Evolutionary conservation across 1,284 basidiomycete species (phyloP), one percentile per base, ranked within the genome.

Genomic region (Naganishia sp.): DNA sequence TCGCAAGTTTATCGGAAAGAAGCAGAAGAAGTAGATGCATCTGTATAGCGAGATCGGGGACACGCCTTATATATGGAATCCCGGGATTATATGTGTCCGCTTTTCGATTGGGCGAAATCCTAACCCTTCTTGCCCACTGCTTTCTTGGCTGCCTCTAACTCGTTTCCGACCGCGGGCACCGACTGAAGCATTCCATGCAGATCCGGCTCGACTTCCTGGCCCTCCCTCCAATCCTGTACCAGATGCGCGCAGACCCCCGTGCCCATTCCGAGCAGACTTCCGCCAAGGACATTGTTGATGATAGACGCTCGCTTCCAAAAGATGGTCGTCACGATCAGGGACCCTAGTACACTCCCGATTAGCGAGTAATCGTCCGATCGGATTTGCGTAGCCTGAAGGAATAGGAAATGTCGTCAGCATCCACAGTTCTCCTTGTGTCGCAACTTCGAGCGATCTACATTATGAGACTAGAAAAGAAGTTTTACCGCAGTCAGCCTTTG

Each of bases 321-420:
- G 49, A 79, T 50, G 11, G 79, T 74, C 0, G 78, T 78, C 18
- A 72, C 55, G 50, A 79, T 42, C 21, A 80, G 66, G 7, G 70
- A 74, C 10, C 73, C 72, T 9, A 80, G 71, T 1, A 71, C 68
- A 25, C 76, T 65, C 23, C 77, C 76, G 42, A 80, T 80, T 31
- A 78, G 56, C 0, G 76, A 76, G 52, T 76, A 80, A 67, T 80
- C 79, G 65, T 80, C 77, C 11, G 72, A 69, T 39, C 73, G 71
- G 9, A 78, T 66, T 66, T 78, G 77, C 13, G 67, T 60, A 0
- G 54, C 54, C 70, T 76, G 43, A 11, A 21, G 45, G 11, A 42
- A 32, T 17, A 13, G 31, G 58, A 49, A 21, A 7, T 46, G 21
- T 42, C 13, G 28, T 31, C 43, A 42, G 10, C 35, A 5, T 18